Evolutionary conservation across 1,284 basidiomycete genomes (phyloP).

Genomic region (Moesziomyces globuligerus): DNA sequence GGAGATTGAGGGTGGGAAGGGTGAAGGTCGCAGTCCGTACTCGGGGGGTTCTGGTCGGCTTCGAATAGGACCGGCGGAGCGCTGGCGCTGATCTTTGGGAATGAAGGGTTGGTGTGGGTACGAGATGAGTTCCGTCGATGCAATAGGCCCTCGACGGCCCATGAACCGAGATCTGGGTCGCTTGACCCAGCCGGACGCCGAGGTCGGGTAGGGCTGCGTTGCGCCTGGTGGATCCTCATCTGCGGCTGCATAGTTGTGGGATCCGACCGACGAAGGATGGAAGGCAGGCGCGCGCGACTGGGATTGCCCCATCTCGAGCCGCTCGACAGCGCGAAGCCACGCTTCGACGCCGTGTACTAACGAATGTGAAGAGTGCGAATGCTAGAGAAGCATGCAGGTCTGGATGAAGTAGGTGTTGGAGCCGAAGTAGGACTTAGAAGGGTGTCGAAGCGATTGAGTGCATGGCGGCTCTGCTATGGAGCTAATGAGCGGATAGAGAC

Average conservation of each 20-base stretch:
- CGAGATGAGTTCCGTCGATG: slow-evolving; percentile 5
- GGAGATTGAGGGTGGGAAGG: neutral
- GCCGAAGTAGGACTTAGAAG: no score
- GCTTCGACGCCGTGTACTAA: neutral
- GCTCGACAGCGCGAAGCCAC: neutral
- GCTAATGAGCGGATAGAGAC: no score
- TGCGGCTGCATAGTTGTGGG: slow-evolving; percentile 1
- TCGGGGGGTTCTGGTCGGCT: slow-evolving; percentile 15
- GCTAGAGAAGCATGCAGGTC: no score
- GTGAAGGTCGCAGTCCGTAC: slow-evolving; percentile 2
- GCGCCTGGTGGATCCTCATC: neutral
- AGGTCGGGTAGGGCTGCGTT: slow-evolving; percentile 8
- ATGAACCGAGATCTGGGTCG: slow-evolving; percentile 7
- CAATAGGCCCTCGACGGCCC: neutral
- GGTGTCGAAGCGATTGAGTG: no score
- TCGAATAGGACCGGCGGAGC: slow-evolving; percentile 19
- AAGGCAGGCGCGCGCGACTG: slow-evolving; percentile 11
- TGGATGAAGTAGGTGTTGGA: no score
- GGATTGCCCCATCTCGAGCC: slow-evolving; percentile 26
- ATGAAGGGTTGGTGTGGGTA: slow-evolving; percentile 16
- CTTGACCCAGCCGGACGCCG: slow-evolving; percentile 24
- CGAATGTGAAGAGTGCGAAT: no score
- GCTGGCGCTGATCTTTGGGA: slow-evolving; percentile 15
- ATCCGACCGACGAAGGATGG: slow-evolving; percentile 6
- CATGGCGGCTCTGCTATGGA: no score